phyloP scores from a whole-genome alignment of 2,329 filamentous ascomycete species.

The Byssochlamys sp. region DNA sequence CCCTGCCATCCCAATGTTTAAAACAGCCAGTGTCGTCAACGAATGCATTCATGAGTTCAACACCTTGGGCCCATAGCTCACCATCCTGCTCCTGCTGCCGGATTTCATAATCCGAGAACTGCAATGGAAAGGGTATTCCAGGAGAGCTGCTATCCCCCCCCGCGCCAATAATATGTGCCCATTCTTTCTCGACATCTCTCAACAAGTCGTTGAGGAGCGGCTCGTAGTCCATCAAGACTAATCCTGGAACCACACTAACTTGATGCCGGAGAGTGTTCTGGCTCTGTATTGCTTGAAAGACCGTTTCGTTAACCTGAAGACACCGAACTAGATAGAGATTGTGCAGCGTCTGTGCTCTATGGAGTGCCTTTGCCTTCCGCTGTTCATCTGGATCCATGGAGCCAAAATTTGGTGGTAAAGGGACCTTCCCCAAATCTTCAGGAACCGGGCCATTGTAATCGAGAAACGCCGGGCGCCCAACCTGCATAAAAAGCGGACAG shows the following conservation, averaged over 20 bases:
- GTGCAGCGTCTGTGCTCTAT: no score
- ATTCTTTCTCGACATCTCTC: no score
- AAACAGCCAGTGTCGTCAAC: slow-evolving; percentile 15
- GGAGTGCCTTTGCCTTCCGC: no score
- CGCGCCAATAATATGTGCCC: no score
- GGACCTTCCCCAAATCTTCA: slow-evolving; percentile 8
- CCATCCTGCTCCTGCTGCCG: slow-evolving; percentile 12
- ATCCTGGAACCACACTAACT: no score
- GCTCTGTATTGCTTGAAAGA: no score
- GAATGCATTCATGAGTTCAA: slow-evolving; percentile 15
- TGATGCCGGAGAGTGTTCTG: no score
- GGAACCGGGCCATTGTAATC: slow-evolving; percentile 15
- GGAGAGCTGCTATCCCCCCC: no score
- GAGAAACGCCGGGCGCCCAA: slow-evolving; percentile 11
- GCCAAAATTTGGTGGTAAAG: slow-evolving; percentile 12
- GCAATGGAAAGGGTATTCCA: slow-evolving; percentile 8
- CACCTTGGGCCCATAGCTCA: slow-evolving; percentile 15
- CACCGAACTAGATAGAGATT: no score
- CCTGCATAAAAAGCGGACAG: slow-evolving; percentile 14
- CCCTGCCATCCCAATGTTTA: slow-evolving; percentile 19
- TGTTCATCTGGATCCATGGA: slow-evolving; percentile 3
- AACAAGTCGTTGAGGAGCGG: no score
- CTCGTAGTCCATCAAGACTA: no score
- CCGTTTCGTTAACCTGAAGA: no score
- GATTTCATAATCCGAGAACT: slow-evolving; percentile 11